Evolutionary conservation across 495 filamentous ascomycete species (phyloP), one percentile per base, ranked within the genome.

Genomic region (Platismatia glauca): DNA sequence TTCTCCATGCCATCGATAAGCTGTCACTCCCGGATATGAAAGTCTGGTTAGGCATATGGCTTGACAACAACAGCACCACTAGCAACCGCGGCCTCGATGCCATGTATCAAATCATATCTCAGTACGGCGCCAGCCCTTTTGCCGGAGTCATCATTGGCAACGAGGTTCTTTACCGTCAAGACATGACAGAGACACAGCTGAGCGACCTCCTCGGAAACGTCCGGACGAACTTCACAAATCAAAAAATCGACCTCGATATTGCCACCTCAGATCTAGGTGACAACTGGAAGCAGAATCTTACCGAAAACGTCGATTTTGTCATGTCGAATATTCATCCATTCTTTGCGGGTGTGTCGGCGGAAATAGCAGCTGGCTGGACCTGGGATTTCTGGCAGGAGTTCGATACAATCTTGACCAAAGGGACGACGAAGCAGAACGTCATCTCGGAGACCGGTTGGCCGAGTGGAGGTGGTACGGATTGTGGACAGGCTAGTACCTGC

Each of bases 281-380:
- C 65, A 87, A 91, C 70, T 97, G 94, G 94, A 86, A 84, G 4
- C 66, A 77, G 2, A 69, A 77, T 0, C 80, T 98, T 20, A 86
- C 89, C 0, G 59, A 70, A 7, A 77, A 82, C 55, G 86, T 90
- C 48, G 94, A 97, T 67, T 82, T 89, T 64, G 84, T 97, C 70
- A 97, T 97, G 93, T 89, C 90, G 24, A 98, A 98, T 71, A 86
- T 97, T 39, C 94, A 98, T 73, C 94, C 94, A 3, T 97, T 98
- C 80, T 98, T 98, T 68, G 90, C 85, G 6, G 94, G 94, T 59
- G 84, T 89, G 50, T 76, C 78, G 18, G 86, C 82, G 18, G 77
- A 82, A 27, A 69, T 78, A 24, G 93, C 91, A 0, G 84, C 91
- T 12, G 75, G 76, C 31, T 98, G 94, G 94, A 95, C 92, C 6